Base-by-base conservation (phyloP, 805 yeast genomes). In the Candida orba region DNA sequence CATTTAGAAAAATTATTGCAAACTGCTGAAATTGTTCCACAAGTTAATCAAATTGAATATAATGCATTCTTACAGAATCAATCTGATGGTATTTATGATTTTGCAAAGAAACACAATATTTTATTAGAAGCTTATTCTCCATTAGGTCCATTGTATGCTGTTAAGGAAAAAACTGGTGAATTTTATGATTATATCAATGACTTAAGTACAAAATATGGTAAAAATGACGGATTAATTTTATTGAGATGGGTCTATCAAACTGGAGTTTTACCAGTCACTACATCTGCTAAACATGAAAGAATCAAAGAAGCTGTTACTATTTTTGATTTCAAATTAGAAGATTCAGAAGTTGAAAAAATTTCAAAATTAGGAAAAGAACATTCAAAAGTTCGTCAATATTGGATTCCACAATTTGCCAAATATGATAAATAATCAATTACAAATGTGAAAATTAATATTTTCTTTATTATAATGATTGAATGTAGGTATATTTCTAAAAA, bases 261-360 rank as follows among this genome's bases (percentile, higher is more conserved):
- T 17, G 84, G 83, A 15, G 72, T 81, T 8, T 57, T 84, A 34
- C 95, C 95, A 22, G 66, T 87, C 18, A 87, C 95, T 6, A 84
- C 93, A 12, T 76, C 89, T 3, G 71, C 81, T 3, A 74, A 76
- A 44, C 57, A 59, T 23, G 72, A 71, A 40, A 73, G 95, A 59
- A 69, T 84, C 48, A 43, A 54, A 4, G 56, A 63, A 45, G 78
- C 79, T 52, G 65, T 78, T 48, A 73, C 75, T 15, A 63, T 81
- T 30, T 78, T 77, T 50, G 70, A 69, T 30, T 81, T 85, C 50
- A 64, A 71, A 49, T 64, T 86, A 45, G 62, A 69, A 3, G 53
- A 62, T 1, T 76, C 64, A 1, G 93, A 84, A 48, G 71, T 73
- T 36, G 56, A 61, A 6, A 54, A 59, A 44, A 66, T 79, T 40